Percentiles rank a stretch among this genome's conserved stretches.
These are phyloP conservation scores for Penicillium alfredii DNA, from an alignment of 495 filamentous ascomycete genomes.

Conservation along the genomic window DNA sequence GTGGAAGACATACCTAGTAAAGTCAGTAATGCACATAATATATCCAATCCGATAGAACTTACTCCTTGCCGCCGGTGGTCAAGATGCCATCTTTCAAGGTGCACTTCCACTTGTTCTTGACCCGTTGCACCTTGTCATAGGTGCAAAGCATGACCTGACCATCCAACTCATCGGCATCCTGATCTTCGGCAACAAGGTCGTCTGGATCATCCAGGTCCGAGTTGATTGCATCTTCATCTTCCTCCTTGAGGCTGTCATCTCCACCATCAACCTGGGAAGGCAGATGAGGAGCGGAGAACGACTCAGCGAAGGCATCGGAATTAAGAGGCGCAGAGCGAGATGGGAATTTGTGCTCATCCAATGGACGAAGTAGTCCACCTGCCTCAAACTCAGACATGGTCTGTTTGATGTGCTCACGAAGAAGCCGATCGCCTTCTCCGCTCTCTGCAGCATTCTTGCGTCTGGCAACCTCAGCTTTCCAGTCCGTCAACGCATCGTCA, in stretches of 20 bases:
- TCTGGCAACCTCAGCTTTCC: conserved; percentile 54
- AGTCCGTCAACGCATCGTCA: conserved; percentile 44
- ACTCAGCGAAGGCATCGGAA: neutral
- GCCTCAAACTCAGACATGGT: conserved; percentile 66
- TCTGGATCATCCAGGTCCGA: conserved; percentile 96
- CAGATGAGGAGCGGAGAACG: conserved; percentile 5
- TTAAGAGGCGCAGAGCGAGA: conserved; percentile 8
- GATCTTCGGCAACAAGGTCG: conserved; percentile 67
- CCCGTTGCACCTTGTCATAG: conserved; percentile 97
- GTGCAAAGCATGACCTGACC: conserved; percentile 94
- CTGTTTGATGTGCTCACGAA: conserved; percentile 42
- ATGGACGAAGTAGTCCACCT: conserved; percentile 74
- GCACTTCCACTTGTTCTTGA: conserved; percentile 99
- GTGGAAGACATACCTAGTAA: conserved; percentile 95
- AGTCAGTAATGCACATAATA: no score
- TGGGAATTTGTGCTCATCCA: conserved; percentile 31
- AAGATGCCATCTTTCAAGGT: conserved; percentile 94
- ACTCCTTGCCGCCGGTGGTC: conserved; percentile 84
- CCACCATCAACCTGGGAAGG: conserved; percentile 60
- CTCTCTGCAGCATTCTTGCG: conserved; percentile 53
- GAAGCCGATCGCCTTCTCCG: conserved; percentile 47
- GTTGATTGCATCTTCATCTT: conserved; percentile 95
- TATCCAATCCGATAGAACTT: conserved; percentile 38
- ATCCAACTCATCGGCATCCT: conserved; percentile 74
- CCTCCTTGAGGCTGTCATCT: conserved; percentile 52